phyloP scores from a whole-genome alignment of 768 basidiomycete species.

The Pholiota microspora region DNA sequence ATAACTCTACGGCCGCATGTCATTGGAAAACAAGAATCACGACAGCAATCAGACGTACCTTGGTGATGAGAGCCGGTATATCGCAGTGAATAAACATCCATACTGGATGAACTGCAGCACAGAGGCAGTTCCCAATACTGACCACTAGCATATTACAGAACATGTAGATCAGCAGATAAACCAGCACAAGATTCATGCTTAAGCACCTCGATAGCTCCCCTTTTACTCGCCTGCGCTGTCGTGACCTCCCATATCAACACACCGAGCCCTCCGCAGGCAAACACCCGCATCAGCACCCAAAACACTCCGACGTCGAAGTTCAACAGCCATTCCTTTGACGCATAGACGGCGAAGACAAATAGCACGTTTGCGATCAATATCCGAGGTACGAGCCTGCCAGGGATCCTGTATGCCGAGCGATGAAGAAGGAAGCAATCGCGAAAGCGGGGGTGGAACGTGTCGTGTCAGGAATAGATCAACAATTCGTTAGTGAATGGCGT shows the following conservation, averaged over 20 bases:
- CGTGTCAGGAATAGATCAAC: conserved; percentile 16
- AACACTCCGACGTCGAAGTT: conserved; percentile 67
- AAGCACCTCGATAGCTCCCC: conserved; percentile 56
- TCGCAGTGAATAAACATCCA: conserved; percentile 62
- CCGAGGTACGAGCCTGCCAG: conserved; percentile 49
- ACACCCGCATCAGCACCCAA: conserved; percentile 73
- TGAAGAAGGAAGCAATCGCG: background rate
- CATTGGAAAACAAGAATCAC: background rate
- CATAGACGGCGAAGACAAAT: conserved; percentile 60
- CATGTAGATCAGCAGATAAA: conserved; percentile 5
- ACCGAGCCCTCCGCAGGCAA: conserved; percentile 70
- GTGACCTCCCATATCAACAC: conserved; percentile 58
- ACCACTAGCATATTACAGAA: conserved; percentile 49
- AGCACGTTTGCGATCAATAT: conserved; percentile 61
- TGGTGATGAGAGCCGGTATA: conserved; percentile 64
- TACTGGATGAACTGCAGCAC: conserved; percentile 68
- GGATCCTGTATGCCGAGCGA: conserved; percentile 38
- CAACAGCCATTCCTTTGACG: conserved; percentile 66
- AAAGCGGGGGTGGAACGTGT: conserved; percentile 15
- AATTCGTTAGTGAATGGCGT: background rate
- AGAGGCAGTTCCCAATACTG: conserved; percentile 66
- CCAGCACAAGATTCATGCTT: conserved; percentile 5
- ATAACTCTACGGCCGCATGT: conserved; percentile 47
- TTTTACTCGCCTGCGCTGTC: conserved; percentile 52
- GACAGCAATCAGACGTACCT: conserved; percentile 46